Percentiles rank a stretch among this genome's conserved stretches.
These are phyloP conservation scores for Amylocarpus encephaloides DNA, from an alignment of 2,329 filamentous ascomycete genomes.

Conservation along the genomic window DNA sequence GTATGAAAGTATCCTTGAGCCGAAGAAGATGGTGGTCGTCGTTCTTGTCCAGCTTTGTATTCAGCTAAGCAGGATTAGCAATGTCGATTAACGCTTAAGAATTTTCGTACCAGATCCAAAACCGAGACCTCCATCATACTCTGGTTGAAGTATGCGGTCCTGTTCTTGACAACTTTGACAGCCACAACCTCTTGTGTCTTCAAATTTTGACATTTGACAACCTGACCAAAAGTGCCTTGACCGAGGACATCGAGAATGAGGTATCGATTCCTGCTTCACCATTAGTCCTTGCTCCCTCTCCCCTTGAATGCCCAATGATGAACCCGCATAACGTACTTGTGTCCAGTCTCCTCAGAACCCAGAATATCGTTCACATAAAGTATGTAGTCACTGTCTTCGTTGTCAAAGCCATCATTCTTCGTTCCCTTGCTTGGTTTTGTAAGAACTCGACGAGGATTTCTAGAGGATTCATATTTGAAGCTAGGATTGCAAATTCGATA, in stretches of 20 bases:
- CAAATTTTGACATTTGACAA: slow-evolving; percentile 97
- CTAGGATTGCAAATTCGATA: slow-evolving; percentile 97
- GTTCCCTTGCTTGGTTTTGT: slow-evolving; percentile 98
- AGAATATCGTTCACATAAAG: slow-evolving; percentile 98
- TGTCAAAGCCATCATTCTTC: slow-evolving; percentile 98
- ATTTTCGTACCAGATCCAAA: slow-evolving; percentile 68
- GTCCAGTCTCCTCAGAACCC: slow-evolving; percentile 93
- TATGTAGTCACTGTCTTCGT: slow-evolving; percentile 98
- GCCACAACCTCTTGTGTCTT: slow-evolving; percentile 98
- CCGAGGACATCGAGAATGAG: slow-evolving; percentile 94
- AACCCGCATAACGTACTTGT: slow-evolving; percentile 63
- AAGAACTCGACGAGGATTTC: slow-evolving; percentile 89
- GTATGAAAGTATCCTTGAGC: slow-evolving; percentile 96
- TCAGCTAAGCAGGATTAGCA: slow-evolving; percentile 56
- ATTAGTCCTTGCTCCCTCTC: slow-evolving; percentile 26
- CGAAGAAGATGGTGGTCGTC: slow-evolving; percentile 94
- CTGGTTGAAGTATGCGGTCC: slow-evolving; percentile 98
- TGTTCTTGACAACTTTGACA: slow-evolving; percentile 98
- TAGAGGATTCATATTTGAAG: slow-evolving; percentile 98
- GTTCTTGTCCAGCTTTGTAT: slow-evolving; percentile 98
- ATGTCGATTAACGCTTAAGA: background rate
- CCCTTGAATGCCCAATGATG: slow-evolving; percentile 15
- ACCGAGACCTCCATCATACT: slow-evolving; percentile 99
- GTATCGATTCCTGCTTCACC: slow-evolving; percentile 69
- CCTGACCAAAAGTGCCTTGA: slow-evolving; percentile 96